Evolutionary conservation across 75 land plant species (phyloP), one percentile per base, ranked within the genome.

Genomic region (Isoetes taiwanensis): DNA sequence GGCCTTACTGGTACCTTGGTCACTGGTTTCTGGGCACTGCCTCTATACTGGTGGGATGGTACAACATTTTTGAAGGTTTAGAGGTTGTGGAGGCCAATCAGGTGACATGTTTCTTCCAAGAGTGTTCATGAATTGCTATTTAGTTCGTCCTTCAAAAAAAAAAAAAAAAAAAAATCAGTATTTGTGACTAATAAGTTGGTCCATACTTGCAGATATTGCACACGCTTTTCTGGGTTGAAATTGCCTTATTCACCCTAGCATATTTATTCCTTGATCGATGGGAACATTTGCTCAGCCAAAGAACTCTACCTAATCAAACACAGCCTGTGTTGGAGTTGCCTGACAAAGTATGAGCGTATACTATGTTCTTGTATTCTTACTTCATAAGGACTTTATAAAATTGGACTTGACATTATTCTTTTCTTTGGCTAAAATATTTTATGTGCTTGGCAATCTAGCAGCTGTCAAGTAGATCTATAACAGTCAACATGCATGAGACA

Each of bases 21-120:
- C 63, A 61, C 53, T 61, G 63, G 63, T 19, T 61, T 29, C 12
- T 61, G 12, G 63, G 63, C 20, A 61, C 63, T 11, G 19, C 33
- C 3, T 32, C 56, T 0, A 31, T 61, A 21, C 8, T 61, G 16
- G 32, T 61, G 5, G 63, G 20, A 29, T 61, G 63, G 63, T 42
- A 30, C 53, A 61, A 61, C 12, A 61, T 61, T 30, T 61, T 61
- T 37, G 24, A 43, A 12, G 63, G 63, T 35, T 31, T 61, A 26
- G 63, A 43, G 24, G 0, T 61, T 5, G 43, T 30, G 25, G 30
- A 30, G 2, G 3, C 11, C 3, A 21, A 29, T 37, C 48, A 34
- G 56, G 50, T 50, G n/a, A n/a, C 34, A 20, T 1, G 20, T 39
- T 11, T 14, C 54, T 52, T 9, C 21, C 53, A 50, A 9, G 19